Evolutionary conservation across 2,329 filamentous ascomycete species (phyloP), one percentile per base, ranked within the genome.

Genomic region (Penicillium sp.): DNA sequence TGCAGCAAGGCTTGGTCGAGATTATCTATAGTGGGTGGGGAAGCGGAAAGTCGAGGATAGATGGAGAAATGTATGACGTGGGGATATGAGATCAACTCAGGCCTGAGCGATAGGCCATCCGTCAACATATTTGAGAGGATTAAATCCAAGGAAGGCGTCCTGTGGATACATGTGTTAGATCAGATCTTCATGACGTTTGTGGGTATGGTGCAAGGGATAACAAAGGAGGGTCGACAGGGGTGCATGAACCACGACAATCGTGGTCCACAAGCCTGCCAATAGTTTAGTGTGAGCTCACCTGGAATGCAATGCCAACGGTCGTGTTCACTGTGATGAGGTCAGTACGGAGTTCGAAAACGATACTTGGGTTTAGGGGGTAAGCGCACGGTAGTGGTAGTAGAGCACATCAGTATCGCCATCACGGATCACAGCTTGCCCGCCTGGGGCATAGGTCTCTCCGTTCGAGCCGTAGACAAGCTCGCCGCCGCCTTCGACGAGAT

Each of bases 401-500:
- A 74, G 66, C 23, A 71, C 60, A 48, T 74, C 72, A 4, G 57
- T 63, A 7, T 62, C 59, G 9, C 60, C 64, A 58, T 86, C 84
- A 1, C 76, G 74, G 60, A 82, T 81, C 1, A 88, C 79, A 19
- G 83, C 84, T 66, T 89, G 86, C 1, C 86, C 86, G 45, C 87
- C 87, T 9, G 87, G 86, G 17, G 83, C 87, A 65, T 89, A 89
- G 0, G 88, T 79, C 27, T 77, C 81, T 12, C 74, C 82, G 60
- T 89, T 86, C 4, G 79, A 83, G 55, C 80, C 80, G 1, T 89
- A 79, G 1, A 90, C 80, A 1, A 83, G 75, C 0, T 82, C 85
- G 0, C 87, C 87, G 9, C 87, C 87, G 44, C 82, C 82, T 2
- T 78, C 66, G 1, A 77, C 79, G 59, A 86, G 86, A 48, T 71